Evolutionary conservation across 768 basidiomycete species (phyloP).

Genomic region (Leccinum rimulosum): DNA sequence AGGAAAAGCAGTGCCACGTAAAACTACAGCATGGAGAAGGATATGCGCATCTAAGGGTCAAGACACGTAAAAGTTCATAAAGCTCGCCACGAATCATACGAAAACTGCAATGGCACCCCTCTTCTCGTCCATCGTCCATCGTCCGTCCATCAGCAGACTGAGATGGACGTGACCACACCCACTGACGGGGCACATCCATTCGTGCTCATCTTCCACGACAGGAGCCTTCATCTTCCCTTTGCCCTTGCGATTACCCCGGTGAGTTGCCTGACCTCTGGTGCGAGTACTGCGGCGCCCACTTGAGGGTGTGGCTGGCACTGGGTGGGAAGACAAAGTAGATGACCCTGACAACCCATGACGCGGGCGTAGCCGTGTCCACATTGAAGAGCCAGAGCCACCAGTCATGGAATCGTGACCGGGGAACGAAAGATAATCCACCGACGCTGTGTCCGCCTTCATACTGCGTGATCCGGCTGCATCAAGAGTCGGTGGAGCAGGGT

Average conservation of each 20-base stretch:
- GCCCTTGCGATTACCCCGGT: conserved; percentile 28
- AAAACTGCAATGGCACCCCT: conserved; percentile 39
- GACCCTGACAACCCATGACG: conserved; percentile 29
- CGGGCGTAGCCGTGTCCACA: conserved; percentile 60
- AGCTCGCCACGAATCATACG: conserved; percentile 29
- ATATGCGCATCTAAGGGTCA: conserved; percentile 3
- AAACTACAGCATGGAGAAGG: conserved; percentile 1
- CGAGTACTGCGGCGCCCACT: conserved; percentile 8
- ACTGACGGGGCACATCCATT: conserved; percentile 65
- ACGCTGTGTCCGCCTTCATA: conserved; percentile 14
- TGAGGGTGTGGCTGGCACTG: conserved; percentile 5
- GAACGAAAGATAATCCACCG: background rate
- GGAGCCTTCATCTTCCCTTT: conserved; percentile 35
- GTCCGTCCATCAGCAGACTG: conserved; percentile 56
- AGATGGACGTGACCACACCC: conserved; percentile 53
- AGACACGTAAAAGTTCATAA: conserved; percentile 18
- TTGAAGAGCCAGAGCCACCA: conserved; percentile 33
- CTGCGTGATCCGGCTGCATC: conserved; percentile 10
- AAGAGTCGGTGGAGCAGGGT: conserved; percentile 32
- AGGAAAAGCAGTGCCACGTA: conserved; percentile 1
- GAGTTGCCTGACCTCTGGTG: background rate
- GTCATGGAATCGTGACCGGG: conserved; percentile 29
- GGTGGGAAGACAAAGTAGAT: conserved; percentile 1
- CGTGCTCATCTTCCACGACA: conserved; percentile 46
- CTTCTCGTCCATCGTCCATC: conserved; percentile 58